A percentile compares a stretch with the other conserved stretches of the same genome.
These are phyloP conservation scores for Elongisporangium prolatum DNA, from an alignment of 352 stramenopile genomes.

Conservation along the genomic window DNA sequence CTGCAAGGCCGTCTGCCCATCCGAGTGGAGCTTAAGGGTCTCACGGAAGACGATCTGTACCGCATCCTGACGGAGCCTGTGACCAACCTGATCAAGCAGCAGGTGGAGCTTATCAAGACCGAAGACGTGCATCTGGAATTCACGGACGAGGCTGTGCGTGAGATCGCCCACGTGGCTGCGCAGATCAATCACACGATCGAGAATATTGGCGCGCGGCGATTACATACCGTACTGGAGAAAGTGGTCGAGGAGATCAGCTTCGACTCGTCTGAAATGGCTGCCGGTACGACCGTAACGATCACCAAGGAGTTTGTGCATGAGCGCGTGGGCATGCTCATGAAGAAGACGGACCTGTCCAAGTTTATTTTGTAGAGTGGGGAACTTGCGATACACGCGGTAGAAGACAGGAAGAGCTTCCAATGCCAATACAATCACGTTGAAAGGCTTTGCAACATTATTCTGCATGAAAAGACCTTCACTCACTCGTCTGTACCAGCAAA, in stretches of 20 bases:
- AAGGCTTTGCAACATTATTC: too few species aligned
- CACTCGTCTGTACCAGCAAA: too few species aligned
- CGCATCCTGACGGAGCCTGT: slow-evolving; percentile 99
- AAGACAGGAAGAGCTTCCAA: too few species aligned
- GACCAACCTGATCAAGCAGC: slow-evolving; percentile 97
- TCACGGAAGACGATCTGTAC: slow-evolving; percentile 99
- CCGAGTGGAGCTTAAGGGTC: slow-evolving; percentile 97
- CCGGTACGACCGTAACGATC: slow-evolving; percentile 84
- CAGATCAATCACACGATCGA: slow-evolving; percentile 96
- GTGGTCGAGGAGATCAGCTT: slow-evolving; percentile 99
- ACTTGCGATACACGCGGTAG: neutral
- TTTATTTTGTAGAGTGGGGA: slow-evolving; percentile 95
- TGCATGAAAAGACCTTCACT: too few species aligned
- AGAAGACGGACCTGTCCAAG: slow-evolving; percentile 95
- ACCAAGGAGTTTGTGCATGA: slow-evolving; percentile 94
- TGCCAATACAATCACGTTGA: too few species aligned
- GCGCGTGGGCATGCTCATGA: slow-evolving; percentile 92
- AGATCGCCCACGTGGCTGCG: slow-evolving; percentile 95
- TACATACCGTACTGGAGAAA: slow-evolving; percentile 98
- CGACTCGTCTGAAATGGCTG: slow-evolving; percentile 91
- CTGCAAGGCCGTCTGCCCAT: slow-evolving; percentile 98
- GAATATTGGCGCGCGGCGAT: slow-evolving; percentile 98
- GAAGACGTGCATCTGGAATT: slow-evolving; percentile 96
- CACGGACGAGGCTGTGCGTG: slow-evolving; percentile 95
- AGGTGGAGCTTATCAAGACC: slow-evolving; percentile 96